Evolutionary conservation across 129 eudicot genomes (phyloP).

Genomic region (Flaveria brownii): DNA sequence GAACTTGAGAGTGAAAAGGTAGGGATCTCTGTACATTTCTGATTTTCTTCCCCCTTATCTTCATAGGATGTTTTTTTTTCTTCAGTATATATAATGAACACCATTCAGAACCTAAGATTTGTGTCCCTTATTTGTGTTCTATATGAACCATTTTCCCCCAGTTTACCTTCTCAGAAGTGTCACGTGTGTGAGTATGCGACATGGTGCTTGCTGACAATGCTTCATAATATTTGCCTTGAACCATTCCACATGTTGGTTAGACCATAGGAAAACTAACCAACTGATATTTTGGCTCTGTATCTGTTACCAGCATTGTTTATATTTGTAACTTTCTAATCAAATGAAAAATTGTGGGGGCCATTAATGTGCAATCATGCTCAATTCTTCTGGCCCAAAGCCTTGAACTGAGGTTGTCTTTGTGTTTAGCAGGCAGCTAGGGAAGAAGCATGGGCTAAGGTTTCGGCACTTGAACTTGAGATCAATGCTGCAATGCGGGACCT

Average conservation of each 20-base stretch:
- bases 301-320: neutral
- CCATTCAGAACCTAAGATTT: constrained; percentile 17
- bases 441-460: constrained; percentile 98
- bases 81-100: neutral
- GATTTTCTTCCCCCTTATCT: constrained; percentile 15
- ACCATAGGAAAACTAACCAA: neutral
- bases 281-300: neutral
- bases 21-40: constrained; percentile 36
- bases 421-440: constrained; percentile 99
- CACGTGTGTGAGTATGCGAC: neutral
- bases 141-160: neutral
- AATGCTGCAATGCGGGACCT: constrained; percentile 91
- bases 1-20: constrained; percentile 96
- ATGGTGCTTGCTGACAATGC: constrained; percentile 14
- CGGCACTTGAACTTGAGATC: constrained; percentile 92
- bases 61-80: neutral
- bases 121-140: neutral
- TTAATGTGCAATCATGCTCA: constrained; percentile 2
- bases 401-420: constrained; percentile 53
- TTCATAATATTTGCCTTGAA: constrained; percentile 7
- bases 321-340: neutral
- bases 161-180: neutral
- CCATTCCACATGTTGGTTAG: neutral
- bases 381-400: neutral
- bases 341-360: neutral